Evolutionary conservation across 169 alveolate genomes (phyloP).

Genomic region (Cystoisospora suis): DNA sequence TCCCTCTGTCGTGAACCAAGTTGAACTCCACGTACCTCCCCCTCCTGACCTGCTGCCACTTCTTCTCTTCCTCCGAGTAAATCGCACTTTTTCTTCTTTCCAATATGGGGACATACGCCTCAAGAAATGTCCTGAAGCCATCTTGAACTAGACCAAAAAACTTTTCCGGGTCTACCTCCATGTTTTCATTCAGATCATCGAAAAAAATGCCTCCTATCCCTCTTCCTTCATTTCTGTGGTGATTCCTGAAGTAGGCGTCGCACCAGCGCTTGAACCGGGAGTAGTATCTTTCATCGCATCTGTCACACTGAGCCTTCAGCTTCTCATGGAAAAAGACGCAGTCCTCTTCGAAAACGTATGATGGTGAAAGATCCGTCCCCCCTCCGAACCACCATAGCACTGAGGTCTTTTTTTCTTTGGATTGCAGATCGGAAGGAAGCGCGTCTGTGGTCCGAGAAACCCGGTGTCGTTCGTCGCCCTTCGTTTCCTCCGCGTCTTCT

Average conservation of each 20-base stretch:
- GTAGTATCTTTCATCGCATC: slow-evolving; percentile 74
- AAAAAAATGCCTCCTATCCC: slow-evolving; percentile 92
- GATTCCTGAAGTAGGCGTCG: slow-evolving; percentile 83
- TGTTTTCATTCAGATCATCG: slow-evolving; percentile 81
- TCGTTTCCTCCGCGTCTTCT: background rate
- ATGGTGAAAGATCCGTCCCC: slow-evolving; percentile 90
- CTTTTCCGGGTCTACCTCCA: slow-evolving; percentile 53
- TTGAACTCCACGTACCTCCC: slow-evolving; percentile 89
- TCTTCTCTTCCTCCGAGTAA: slow-evolving; percentile 78
- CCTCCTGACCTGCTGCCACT: slow-evolving; percentile 86
- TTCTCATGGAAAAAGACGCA: slow-evolving; percentile 81
- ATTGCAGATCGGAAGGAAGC: background rate
- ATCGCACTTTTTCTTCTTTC: slow-evolving; percentile 73
- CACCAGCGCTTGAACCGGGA: slow-evolving; percentile 82
- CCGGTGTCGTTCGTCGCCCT: no score
- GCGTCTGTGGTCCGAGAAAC: no score
- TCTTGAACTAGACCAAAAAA: slow-evolving; percentile 56
- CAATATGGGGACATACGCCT: slow-evolving; percentile 78
- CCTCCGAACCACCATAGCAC: slow-evolving; percentile 90
- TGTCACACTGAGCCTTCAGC: slow-evolving; percentile 79
- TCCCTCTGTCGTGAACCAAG: slow-evolving; percentile 85
- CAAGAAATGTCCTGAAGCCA: slow-evolving; percentile 32
- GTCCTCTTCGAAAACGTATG: slow-evolving; percentile 82
- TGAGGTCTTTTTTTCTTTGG: background rate
- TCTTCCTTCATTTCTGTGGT: slow-evolving; percentile 81